Evolutionary conservation across 495 filamentous ascomycete genomes (phyloP), one percentile per base, ranked within the genome.

Genomic region (Aspergillus wentii): DNA sequence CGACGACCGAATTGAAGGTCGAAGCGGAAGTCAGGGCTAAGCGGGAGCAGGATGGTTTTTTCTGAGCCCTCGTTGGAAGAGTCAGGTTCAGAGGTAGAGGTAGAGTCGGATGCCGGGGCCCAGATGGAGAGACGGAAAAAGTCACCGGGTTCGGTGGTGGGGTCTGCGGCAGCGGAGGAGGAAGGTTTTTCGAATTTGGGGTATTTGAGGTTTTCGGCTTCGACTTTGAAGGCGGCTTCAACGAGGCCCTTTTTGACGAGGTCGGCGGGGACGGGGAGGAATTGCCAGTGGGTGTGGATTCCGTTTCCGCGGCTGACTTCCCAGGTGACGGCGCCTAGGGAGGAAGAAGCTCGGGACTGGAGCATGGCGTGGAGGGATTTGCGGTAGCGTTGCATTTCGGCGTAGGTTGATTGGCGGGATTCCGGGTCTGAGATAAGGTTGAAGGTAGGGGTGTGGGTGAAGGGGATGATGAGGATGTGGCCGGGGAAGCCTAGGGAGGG

Each of bases 251-350:
- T 74, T 8, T 53, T 56, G 27, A 94, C 70, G 16, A 86, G 59
- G 8, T 80, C 71, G 0, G 69, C 54, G 0, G 83, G 74, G 1
- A 94, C 72, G 2, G 92, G 91, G 20, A 96, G 69, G 50, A 94
- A 91, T 67, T 98, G 92, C 92, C 91, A 96, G 52, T 95, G 92
- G 0, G 76, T 71, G 55, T 98, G 92, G 35, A 96, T 82, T 16
- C 88, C 87, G 8, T 71, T 70, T 2, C 64, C 66, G 13, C 88
- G 78, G 50, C 79, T 86, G 46, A 98, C 82, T 63, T 96, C 91
- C 75, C 88, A 98, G 0, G 88, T 91, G 3, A 97, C 86, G 7
- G 84, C 75, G 18, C 89, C 90, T 3, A 94, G 70, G 52, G 70
- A 59, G 44, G 67, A 62, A 7, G 66, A 73, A 15, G 58, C 49